Evolutionary conservation across 2,329 filamentous ascomycete genomes (phyloP).

Genomic region (Xylaria sp.): DNA sequence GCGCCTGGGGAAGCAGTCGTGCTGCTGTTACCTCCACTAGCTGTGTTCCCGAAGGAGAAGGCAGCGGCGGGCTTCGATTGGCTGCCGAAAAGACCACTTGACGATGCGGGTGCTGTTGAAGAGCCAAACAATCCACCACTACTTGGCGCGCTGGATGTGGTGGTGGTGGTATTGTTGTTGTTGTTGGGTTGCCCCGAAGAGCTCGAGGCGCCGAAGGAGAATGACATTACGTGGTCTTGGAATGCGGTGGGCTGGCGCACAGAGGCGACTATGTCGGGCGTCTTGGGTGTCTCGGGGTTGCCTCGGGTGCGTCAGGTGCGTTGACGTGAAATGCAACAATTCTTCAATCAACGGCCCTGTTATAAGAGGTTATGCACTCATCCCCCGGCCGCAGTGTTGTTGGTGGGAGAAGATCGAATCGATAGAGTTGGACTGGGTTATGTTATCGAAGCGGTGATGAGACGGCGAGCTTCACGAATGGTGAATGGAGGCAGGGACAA

Average conservation of each 20-base stretch:
- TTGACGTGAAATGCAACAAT: conserved; percentile 41
- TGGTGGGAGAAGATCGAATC: not conserved
- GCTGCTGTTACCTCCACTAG: conserved; percentile 39
- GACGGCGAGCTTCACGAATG: conserved; percentile 12
- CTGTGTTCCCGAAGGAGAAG: conserved; percentile 57
- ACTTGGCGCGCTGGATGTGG: conserved; percentile 54
- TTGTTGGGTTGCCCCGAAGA: conserved; percentile 48
- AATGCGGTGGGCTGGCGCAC: conserved; percentile 26
- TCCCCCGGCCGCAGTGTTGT: conserved; percentile 24
- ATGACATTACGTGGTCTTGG: conserved; percentile 44
- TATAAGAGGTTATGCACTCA: conserved; percentile 36
- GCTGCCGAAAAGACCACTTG: conserved; percentile 33
- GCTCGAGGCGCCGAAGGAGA: conserved; percentile 51
- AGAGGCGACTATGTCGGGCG: conserved; percentile 13
- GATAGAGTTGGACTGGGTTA: conserved; percentile 27
- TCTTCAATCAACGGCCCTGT: conserved; percentile 35
- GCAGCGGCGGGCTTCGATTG: conserved; percentile 46
- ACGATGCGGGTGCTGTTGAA: conserved; percentile 39
- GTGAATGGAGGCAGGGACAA: not conserved
- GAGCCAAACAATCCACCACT: conserved; percentile 51
- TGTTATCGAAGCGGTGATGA: conserved; percentile 17
- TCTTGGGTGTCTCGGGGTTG: no score
- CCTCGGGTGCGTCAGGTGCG: not conserved
- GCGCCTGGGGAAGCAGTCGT: conserved; percentile 41
- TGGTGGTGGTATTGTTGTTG: conserved; percentile 53